These are phyloP conservation scores for Xylaria sp. DNA, from an alignment of 2,329 filamentous ascomycete species.

Conservation along the genomic window DNA sequence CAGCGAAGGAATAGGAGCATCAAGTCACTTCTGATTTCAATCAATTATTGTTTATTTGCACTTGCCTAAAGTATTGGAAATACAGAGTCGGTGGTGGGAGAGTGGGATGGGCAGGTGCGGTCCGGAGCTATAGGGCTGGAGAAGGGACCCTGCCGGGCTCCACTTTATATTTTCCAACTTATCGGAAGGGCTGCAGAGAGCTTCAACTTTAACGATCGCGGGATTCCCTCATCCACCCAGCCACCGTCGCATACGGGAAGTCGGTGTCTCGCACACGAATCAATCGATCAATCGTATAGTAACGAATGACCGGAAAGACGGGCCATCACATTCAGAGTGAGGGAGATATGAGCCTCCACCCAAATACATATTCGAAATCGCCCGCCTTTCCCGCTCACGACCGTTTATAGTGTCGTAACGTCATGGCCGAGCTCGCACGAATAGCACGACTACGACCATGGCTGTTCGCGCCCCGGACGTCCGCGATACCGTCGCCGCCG, in stretches of 20 bases:
- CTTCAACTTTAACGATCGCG: constrained; percentile 22
- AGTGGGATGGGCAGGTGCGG: neutral
- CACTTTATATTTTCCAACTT: constrained; percentile 37
- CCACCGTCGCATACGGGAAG: constrained; percentile 11
- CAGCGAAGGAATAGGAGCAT: no score
- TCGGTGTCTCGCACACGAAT: neutral
- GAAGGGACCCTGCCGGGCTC: constrained; percentile 1
- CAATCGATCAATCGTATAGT: neutral
- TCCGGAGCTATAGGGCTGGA: neutral
- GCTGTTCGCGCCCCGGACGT: constrained; percentile 26
- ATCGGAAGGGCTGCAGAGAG: neutral
- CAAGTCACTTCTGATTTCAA: neutral
- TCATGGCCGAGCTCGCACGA: constrained; percentile 40
- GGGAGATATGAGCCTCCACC: constrained; percentile 32
- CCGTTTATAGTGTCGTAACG: neutral
- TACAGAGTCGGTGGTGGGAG: neutral
- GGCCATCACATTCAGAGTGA: constrained; percentile 7
- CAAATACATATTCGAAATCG: neutral
- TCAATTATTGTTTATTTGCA: neutral
- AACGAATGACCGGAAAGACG: neutral
- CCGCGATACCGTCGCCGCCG: neutral
- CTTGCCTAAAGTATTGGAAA: neutral
- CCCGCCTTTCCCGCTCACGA: neutral
- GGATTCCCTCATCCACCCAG: constrained; percentile 3
- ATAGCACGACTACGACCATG: constrained; percentile 39